Percentiles rank a stretch among this genome's conserved stretches.
Evolutionary conservation across 2,329 filamentous ascomycete species (phyloP).

Genomic region (Aureobasidium leucospermi): DNA sequence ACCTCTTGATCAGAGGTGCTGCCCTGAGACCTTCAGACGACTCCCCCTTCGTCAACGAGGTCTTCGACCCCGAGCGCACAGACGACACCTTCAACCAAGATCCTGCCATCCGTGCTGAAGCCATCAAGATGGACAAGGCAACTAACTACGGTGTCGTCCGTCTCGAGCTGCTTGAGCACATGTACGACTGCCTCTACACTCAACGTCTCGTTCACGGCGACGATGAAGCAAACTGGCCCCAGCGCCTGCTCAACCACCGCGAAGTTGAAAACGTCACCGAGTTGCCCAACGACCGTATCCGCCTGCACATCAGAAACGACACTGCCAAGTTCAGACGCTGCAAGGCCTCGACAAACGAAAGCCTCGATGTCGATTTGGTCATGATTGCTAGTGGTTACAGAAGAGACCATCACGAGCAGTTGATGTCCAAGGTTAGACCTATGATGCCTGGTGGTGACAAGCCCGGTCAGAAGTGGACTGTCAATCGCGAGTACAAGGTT

Average conservation of each 20-base stretch:
- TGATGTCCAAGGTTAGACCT: conserved; percentile 58
- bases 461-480: conserved; percentile 50
- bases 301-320: conserved; percentile 52
- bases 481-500: conserved; percentile 72
- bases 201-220: conserved; percentile 64
- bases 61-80: conserved; percentile 85
- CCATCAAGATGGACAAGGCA: conserved; percentile 62
- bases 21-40: conserved; percentile 88
- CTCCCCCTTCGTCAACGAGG: conserved; percentile 93
- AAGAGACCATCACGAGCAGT: conserved; percentile 67
- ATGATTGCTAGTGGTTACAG: conserved; percentile 84
- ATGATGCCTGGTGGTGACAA: conserved; percentile 54
- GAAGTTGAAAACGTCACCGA: conserved; percentile 58
- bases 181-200: conserved; percentile 83
- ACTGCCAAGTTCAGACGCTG: conserved; percentile 37
- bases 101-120: conserved; percentile 52
- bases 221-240: conserved; percentile 69
- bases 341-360: conserved; percentile 43
- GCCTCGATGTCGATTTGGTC: conserved; percentile 68
- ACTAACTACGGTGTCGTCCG: conserved; percentile 96
- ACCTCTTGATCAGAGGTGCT: conserved; percentile 71
- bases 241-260: conserved; percentile 67
- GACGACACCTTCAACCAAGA: conserved; percentile 67
- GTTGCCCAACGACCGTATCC: conserved; percentile 40
- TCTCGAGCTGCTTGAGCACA: conserved; percentile 77